A percentile compares a stretch with the other conserved stretches of the same genome.
These are phyloP conservation scores for Emiliania huxleyi DNA, from an alignment of 78 protist species.

Conservation along the genomic window DNA sequence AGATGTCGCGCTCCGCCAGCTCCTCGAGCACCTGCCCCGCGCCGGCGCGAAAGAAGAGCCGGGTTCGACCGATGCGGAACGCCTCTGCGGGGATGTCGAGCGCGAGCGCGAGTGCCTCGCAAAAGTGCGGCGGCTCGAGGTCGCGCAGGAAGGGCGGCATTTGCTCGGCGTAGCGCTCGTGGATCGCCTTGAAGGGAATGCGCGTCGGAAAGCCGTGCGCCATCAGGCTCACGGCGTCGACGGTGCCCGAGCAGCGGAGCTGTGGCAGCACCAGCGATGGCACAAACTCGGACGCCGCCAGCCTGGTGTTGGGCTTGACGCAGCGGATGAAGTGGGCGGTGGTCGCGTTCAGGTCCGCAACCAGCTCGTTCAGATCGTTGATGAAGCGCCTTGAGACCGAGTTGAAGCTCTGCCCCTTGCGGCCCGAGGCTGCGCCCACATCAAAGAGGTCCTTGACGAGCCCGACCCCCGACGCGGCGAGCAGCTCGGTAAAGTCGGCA, in stretches of 20 bases:
- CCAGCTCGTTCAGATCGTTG: slow-evolving; percentile 59
- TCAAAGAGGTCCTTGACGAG: not conserved
- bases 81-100: not conserved
- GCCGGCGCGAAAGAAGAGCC: not conserved
- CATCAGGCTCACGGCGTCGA: not conserved
- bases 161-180: not conserved
- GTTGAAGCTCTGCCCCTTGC: not conserved
- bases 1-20: not conserved
- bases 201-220: not conserved
- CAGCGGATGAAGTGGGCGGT: slow-evolving; percentile 26
- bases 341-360: not conserved
- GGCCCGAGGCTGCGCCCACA: no score
- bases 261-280: not conserved
- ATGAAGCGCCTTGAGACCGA: slow-evolving; percentile 51
- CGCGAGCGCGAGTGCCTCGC: slow-evolving; percentile 6
- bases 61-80: not conserved
- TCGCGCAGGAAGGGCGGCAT: not conserved
- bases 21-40: not conserved
- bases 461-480: not conserved
- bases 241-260: not conserved
- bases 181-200: not conserved
- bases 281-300: not conserved
- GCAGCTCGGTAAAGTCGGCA: slow-evolving; percentile 24
- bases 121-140: not conserved
- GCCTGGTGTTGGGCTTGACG: not conserved